phyloP scores from a whole-genome alignment of 352 stramenopile genomes.

The Pythium brassicae region DNA sequence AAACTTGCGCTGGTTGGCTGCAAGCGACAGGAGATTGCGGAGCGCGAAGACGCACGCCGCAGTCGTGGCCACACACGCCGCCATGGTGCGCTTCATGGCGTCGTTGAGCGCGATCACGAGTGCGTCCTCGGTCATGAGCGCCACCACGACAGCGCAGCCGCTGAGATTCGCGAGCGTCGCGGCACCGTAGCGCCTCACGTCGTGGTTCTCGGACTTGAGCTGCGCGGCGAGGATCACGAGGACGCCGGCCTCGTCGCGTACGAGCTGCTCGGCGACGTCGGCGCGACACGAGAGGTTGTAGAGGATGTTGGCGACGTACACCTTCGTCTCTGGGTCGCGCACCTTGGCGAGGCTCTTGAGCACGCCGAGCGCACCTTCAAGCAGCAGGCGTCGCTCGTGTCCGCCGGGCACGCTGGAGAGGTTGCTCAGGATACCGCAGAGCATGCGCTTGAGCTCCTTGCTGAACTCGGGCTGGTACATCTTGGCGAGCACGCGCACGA shows the following conservation, averaged over 20 bases:
- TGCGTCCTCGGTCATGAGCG: conserved; percentile 56
- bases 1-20: conserved; percentile 58
- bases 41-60: conserved; percentile 61
- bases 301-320: conserved; percentile 80
- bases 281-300: conserved; percentile 72
- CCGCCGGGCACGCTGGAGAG: conserved; percentile 32
- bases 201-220: conserved; percentile 60
- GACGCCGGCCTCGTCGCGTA: conserved; percentile 67
- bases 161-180: conserved; percentile 66
- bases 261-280: conserved; percentile 45
- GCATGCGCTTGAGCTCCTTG: conserved; percentile 73
- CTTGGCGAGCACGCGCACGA: conserved; percentile 63
- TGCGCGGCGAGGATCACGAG: conserved; percentile 57
- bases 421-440: conserved; percentile 77
- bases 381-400: conserved; percentile 43
- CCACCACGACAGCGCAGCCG: conserved; percentile 36
- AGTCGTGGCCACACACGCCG: conserved; percentile 49
- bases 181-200: conserved; percentile 64
- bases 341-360: conserved; percentile 72
- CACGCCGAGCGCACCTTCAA: conserved; percentile 59
- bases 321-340: conserved; percentile 74
- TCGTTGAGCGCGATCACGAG: conserved; percentile 54
- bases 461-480: conserved; percentile 75
- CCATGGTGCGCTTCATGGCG: conserved; percentile 60
- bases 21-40: conserved; percentile 61